Conservation (phyloP, 495 filamentous ascomycete species). For the Daldinia decipiens region DNA sequence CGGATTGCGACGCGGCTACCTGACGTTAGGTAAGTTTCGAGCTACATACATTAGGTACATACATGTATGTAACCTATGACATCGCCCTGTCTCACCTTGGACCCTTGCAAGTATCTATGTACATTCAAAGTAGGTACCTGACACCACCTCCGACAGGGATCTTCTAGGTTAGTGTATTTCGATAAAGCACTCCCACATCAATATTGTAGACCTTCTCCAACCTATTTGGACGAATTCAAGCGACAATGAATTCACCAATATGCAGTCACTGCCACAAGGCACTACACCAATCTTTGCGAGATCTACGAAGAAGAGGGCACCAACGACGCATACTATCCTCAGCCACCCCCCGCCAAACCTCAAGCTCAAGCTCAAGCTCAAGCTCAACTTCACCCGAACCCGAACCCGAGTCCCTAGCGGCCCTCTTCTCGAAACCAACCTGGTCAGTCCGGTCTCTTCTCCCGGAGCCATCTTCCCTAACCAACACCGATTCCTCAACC, state of each 20-base stretch:
- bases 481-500: conserved; percentile 27
- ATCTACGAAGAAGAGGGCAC: conserved; percentile 1
- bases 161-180: conserved; percentile 17
- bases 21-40: conserved; percentile 36
- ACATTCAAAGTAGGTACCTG: not conserved
- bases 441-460: conserved; percentile 90
- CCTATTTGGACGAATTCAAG: not conserved
- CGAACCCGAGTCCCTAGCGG: conserved; percentile 9
- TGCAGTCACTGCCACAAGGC: conserved; percentile 38
- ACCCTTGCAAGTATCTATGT: conserved; percentile 13
- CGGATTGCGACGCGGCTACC: conserved; percentile 38
- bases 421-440: conserved; percentile 73
- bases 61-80: conserved; percentile 21
- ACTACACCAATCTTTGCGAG: conserved; percentile 31
- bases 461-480: conserved; percentile 50
- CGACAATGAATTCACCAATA: conserved; percentile 41
- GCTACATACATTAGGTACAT: not conserved
- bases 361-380: not conserved
- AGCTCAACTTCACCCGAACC: no score
- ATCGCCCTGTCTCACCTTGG: conserved; percentile 35
- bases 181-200: not conserved
- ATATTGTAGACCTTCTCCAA: not conserved
- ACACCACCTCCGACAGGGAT: conserved; percentile 31
- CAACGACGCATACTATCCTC: conserved; percentile 25
- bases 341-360: conserved; percentile 26